Evolutionary conservation across 73 alveolate genomes (phyloP), one percentile per base, ranked within the genome.

Genomic region (Symbiodinium natans): DNA sequence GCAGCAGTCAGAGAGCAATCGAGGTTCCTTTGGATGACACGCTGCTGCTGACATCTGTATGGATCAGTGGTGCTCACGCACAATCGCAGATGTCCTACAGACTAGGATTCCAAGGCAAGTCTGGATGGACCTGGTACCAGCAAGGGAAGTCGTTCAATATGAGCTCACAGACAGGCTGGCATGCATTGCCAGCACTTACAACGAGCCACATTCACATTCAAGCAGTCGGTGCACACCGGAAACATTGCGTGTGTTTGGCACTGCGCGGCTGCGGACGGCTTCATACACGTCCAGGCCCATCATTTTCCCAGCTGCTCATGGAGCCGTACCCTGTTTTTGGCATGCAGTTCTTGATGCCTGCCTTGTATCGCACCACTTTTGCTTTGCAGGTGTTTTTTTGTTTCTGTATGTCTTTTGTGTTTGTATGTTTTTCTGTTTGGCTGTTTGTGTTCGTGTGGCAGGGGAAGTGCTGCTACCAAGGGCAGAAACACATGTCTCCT

Each of bases 301-400:
- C 92, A 4, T 42, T 83, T 46, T 6, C 52, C 52, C n/a, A 40
- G 9, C 40, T 83, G 42, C 27, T 83, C 41, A 2, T 1, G 74
- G 92, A 83, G 42, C 74, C 73, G 8, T 83, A 41, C 34, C 92
- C 92, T 27, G 27, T 83, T 36, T 83, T 83, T 42, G 92, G 92
- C 3, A 83, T 83, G 92, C 92, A 83, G 41, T 41, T 0, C 31
- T 27, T 83, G 92, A 25, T 42, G 41, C 92, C n/a, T 7, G 92
- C 9, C 56, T 11, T 33, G n/a, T n/a, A n/a, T n/a, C n/a, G n/a
- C n/a, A n/a, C n/a, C n/a, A n/a, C n/a, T n/a, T n/a, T n/a, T n/a
- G n/a, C n/a, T n/a, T n/a, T n/a, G n/a, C n/a, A n/a, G n/a, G n/a
- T n/a, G n/a, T n/a, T n/a, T n/a, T n/a, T n/a, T n/a, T n/a, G n/a